Evolutionary conservation across 129 eudicot genomes (phyloP), one percentile per base, ranked within the genome.

Genomic region (Flaveria trinervia): DNA sequence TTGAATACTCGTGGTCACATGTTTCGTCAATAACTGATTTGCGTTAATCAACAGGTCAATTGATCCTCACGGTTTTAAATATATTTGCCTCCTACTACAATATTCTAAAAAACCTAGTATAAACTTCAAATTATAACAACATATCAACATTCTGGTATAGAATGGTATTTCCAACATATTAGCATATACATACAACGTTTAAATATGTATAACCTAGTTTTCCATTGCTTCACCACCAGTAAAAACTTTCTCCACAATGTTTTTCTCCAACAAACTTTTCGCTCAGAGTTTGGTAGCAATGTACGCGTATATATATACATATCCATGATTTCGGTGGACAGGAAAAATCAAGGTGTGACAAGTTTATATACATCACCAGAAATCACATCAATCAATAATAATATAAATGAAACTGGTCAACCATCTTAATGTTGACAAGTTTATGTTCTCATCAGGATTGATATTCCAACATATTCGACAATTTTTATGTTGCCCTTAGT

Each of bases 111-210:
- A 26, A 26, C 30, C 11, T 36, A n/a, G 39, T 30, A 36, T 25
- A 65, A 9, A 33, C 7, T 15, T 64, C 41, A 5, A 64, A 28
- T 10, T 65, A 9, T 36, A 15, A n/a, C 30, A 7, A 68, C 25
- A 6, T 7, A 68, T 68, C 26, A 33, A 4, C 3, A 43, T 9
- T 68, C 55, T 18, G 54, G 30, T 68, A 68, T 68, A 9, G 77
- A 73, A 62, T 57, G 79, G 55, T 74, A 77, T 13, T 54, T 69
- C 90, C 85, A 86, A 59, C 90, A 86, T 4, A 83, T 22, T 15
- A 86, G 85, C 87, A 86, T 86, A 66, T 77, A 50, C 26, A 86
- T 85, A 65, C 90, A 86, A 39, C 88, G 88, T 45, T 81, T 61
- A 51, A 83, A 78, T 28, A 86, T 86, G 44, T 86, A 86, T 18